phyloP scores from a whole-genome alignment of 371 early-diverging fungal species.

The Apophysomyces ossiformis region DNA sequence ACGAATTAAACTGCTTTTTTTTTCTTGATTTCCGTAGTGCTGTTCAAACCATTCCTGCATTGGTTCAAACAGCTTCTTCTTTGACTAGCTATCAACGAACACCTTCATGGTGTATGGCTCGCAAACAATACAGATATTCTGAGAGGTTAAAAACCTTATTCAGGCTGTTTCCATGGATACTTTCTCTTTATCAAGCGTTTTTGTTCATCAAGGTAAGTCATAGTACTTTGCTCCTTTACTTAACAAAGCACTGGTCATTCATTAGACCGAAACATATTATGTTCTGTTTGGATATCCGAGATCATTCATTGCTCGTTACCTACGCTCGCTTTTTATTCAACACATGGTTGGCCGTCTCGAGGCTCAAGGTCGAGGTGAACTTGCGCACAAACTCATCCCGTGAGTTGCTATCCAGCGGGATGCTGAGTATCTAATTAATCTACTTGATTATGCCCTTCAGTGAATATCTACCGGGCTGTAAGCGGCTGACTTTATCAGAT shows the following conservation, averaged over 20 bases:
- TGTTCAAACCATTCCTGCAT: slow-evolving; percentile 29
- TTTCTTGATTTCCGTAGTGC: neutral
- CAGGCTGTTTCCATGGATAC: slow-evolving; percentile 20
- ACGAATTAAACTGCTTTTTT: too few species aligned
- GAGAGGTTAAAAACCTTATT: slow-evolving; percentile 20
- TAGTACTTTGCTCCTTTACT: slow-evolving; percentile 6
- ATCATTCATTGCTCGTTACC: neutral
- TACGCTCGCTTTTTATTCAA: neutral
- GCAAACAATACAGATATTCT: slow-evolving; percentile 17
- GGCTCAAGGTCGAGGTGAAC: slow-evolving; percentile 22
- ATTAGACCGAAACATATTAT: slow-evolving; percentile 10
- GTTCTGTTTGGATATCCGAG: neutral
- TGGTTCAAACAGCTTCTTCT: slow-evolving; percentile 14
- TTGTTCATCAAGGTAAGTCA: slow-evolving; percentile 17
- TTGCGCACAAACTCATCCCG: slow-evolving; percentile 21
- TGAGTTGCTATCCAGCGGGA: neutral
- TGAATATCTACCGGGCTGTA: slow-evolving; percentile 28
- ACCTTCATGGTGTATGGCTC: slow-evolving; percentile 22
- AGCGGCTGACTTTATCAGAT: slow-evolving; percentile 30
- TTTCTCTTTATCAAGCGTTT: slow-evolving; percentile 20
- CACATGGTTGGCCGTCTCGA: slow-evolving; percentile 17
- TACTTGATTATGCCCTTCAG: neutral
- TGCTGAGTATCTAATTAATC: too few species aligned
- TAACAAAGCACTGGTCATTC: neutral
- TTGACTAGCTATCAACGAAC: slow-evolving; percentile 28